Percentiles rank a stretch among this genome's conserved stretches.
Evolutionary conservation across 106 monocot species (phyloP).

Genomic region (Platanthera guangdongensis): DNA sequence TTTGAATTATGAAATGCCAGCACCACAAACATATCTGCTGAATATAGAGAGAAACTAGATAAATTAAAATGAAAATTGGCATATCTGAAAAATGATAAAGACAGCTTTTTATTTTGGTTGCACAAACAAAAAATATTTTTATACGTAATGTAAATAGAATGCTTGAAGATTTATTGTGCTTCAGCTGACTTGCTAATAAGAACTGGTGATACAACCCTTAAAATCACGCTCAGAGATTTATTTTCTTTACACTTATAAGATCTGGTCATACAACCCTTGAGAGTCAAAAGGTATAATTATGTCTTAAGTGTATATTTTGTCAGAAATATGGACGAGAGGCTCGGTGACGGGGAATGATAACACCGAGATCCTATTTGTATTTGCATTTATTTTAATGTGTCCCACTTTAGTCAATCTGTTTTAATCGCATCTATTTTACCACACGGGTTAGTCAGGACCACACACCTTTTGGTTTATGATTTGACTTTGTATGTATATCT

Average conservation of each 20-base stretch:
- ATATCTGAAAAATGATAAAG: background rate
- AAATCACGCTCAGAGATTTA: background rate
- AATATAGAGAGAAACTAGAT: background rate
- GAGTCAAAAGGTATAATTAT: background rate
- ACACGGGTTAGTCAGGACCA: too few species aligned
- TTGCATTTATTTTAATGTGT: too few species aligned
- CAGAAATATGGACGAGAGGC: too few species aligned
- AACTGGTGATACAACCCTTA: background rate
- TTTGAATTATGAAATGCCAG: constrained; percentile 39
- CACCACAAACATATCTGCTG: constrained; percentile 58
- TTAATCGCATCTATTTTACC: too few species aligned
- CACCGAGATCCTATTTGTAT: too few species aligned
- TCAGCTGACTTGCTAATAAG: background rate
- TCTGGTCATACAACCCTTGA: background rate
- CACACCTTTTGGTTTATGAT: too few species aligned
- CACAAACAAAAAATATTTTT: background rate
- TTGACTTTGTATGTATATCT: too few species aligned
- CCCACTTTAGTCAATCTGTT: too few species aligned
- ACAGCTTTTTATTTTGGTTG: background rate
- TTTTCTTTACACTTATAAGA: background rate
- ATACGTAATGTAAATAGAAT: background rate
- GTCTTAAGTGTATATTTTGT: background rate
- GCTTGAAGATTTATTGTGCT: background rate
- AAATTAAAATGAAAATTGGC: background rate
- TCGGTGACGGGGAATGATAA: too few species aligned